phyloP scores from a whole-genome alignment of 306 rosid genomes.

The Cucumis hystrix region DNA sequence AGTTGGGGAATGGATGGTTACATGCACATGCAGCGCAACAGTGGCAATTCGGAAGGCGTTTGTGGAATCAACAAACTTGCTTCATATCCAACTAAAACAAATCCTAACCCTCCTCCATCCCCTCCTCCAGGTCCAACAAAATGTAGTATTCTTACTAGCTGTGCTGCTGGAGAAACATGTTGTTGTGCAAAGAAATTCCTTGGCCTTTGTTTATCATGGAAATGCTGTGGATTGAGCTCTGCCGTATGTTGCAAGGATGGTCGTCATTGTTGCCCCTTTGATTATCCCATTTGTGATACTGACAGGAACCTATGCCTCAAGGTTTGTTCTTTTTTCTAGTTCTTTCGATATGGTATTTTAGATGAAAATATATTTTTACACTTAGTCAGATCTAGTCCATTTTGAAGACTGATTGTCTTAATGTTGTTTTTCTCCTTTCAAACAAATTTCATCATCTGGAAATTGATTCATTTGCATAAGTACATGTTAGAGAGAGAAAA shows the following conservation, averaged over 20 bases:
- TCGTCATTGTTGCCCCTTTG: constrained; percentile 62
- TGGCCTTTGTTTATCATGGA: constrained; percentile 72
- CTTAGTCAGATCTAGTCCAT: background rate
- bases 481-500: background rate
- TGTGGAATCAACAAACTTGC: constrained; percentile 87
- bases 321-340: constrained; percentile 28
- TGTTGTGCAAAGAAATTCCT: constrained; percentile 48
- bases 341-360: background rate
- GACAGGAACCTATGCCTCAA: constrained; percentile 40
- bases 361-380: background rate
- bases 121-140: constrained; percentile 60
- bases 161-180: constrained; percentile 66
- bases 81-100: constrained; percentile 66
- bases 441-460: background rate
- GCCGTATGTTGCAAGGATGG: constrained; percentile 72
- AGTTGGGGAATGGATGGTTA: constrained; percentile 85
- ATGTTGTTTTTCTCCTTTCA: background rate
- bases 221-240: constrained; percentile 42
- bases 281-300: constrained; percentile 60
- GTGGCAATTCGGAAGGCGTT: constrained; percentile 37
- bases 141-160: constrained; percentile 41
- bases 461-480: background rate
- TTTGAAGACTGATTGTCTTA: background rate
- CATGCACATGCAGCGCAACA: constrained; percentile 49
- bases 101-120: constrained; percentile 69